These are phyloP conservation scores for Linum trigynum DNA, from an alignment of 345 rosid genomes.

Conservation along the genomic window DNA sequence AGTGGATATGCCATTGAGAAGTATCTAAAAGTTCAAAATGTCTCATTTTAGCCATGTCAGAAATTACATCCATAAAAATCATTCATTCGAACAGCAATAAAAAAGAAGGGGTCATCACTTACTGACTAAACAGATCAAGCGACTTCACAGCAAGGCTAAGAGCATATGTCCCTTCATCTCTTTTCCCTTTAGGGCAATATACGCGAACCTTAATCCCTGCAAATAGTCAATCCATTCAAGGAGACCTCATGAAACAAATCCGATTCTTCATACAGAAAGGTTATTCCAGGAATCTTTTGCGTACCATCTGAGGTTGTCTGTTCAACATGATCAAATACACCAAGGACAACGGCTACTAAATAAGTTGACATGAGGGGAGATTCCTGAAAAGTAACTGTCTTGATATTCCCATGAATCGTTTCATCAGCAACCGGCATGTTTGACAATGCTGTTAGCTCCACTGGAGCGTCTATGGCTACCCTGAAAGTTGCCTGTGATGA, in stretches of 20 bases:
- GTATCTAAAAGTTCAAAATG: conserved; percentile 19
- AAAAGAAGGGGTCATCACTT: conserved; percentile 6
- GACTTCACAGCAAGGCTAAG: conserved; percentile 30
- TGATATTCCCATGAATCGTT: conserved; percentile 18
- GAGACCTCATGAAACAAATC: background rate
- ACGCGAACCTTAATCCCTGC: conserved; percentile 30
- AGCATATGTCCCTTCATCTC: conserved; percentile 26
- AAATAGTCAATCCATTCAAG: background rate
- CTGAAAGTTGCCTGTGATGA: conserved; percentile 31
- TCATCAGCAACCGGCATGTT: conserved; percentile 38
- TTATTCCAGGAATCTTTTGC: background rate
- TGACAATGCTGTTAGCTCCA: conserved; percentile 26
- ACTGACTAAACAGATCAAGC: conserved; percentile 30
- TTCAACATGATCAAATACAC: conserved; percentile 34
- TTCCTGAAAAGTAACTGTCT: conserved; percentile 30
- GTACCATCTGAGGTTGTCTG: conserved; percentile 29
- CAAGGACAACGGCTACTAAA: conserved; percentile 38
- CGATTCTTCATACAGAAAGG: background rate
- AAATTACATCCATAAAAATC: background rate
- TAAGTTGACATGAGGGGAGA: conserved; percentile 40
- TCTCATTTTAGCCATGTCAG: no score
- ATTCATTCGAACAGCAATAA: background rate
- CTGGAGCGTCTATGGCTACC: conserved; percentile 25
- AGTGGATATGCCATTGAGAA: conserved; percentile 37
- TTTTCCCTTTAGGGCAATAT: conserved; percentile 32